Evolutionary conservation across 2,329 filamentous ascomycete species (phyloP), one percentile per base, ranked within the genome.

Genomic region (Neofusicoccum laricinum): DNA sequence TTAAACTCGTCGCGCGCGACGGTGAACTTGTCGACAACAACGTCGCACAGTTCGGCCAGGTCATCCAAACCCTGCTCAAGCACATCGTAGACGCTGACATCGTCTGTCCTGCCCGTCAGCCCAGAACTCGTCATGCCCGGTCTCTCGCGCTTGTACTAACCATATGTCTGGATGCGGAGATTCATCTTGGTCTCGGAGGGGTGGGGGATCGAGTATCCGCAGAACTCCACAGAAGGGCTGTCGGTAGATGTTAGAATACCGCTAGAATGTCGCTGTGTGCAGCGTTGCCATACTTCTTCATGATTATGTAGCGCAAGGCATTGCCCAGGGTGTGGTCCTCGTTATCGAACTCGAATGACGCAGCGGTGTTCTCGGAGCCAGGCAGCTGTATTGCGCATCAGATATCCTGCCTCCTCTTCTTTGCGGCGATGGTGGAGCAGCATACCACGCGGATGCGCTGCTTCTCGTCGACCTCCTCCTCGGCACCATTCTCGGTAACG

Each of bases 121-220:
- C 57, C 50, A 69, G 67, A 17, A 21, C 17, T 40, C 38, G 19
- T 21, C 5, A 15, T 45, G 15, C 19, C 36, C 6, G 38, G 46
- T 14, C 10, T 25, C 12, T 64, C n/a, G 41, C 14, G 3, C 50
- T 14, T 34, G 49, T 17, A 78, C 88, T 75, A 17, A 97, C 94
- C 91, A 73, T 95, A 98, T 69, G 94, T 99, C 79, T 99, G 95
- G 67, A 99, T 98, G 72, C 95, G 88, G 67, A 99, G 82, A 74
- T 98, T 97, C 94, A 99, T 97, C 80, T 96, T 95, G 45, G 89
- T 82, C 79, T 99, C 95, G 43, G 93, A 96, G 58, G 95, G 95
- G 79, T 99, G 95, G 34, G 95, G 95, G 67, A 99, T 98, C 7
- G 94, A 92, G 78, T 99, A 99, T 66, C 94, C 95, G 79, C 95